phyloP scores from a whole-genome alignment of 148 eudicot species.

The Chenopodium album region DNA sequence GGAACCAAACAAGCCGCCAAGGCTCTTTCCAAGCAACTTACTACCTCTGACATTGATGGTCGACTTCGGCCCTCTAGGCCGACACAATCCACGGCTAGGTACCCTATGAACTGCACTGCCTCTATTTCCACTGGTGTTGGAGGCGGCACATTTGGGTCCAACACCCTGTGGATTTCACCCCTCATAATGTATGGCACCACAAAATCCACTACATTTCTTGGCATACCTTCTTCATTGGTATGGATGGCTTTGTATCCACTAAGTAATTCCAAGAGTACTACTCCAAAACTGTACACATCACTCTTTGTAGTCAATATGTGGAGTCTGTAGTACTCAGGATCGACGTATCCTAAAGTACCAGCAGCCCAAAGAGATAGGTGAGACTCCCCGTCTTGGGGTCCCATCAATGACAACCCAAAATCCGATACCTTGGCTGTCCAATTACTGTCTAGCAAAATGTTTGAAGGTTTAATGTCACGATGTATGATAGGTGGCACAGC shows the following conservation, averaged over 20 bases:
- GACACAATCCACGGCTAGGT: slow-evolving; percentile 71
- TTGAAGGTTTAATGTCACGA: slow-evolving; percentile 88
- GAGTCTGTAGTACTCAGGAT: slow-evolving; percentile 75
- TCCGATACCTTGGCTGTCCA: slow-evolving; percentile 91
- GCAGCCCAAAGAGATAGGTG: slow-evolving; percentile 65
- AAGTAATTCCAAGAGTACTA: slow-evolving; percentile 61
- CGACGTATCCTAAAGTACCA: slow-evolving; percentile 79
- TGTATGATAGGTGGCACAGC: slow-evolving; percentile 79
- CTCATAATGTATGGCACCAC: slow-evolving; percentile 53
- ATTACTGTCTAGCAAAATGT: slow-evolving; percentile 60
- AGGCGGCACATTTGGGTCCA: slow-evolving; percentile 59
- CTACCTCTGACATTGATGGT: slow-evolving; percentile 73
- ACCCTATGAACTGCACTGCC: slow-evolving; percentile 62
- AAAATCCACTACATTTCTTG: slow-evolving; percentile 72
- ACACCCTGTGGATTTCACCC: slow-evolving; percentile 63
- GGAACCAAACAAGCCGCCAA: slow-evolving; percentile 49
- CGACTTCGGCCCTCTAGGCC: slow-evolving; percentile 45
- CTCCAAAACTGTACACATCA: slow-evolving; percentile 86
- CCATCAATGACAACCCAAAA: slow-evolving; percentile 76
- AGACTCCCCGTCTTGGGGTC: slow-evolving; percentile 50
- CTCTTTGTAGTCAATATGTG: slow-evolving; percentile 64
- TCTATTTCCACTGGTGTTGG: slow-evolving; percentile 83
- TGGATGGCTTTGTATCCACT: slow-evolving; percentile 73
- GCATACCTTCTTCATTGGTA: slow-evolving; percentile 57
- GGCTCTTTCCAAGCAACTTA: slow-evolving; percentile 59